Evolutionary conservation across 306 rosid genomes (phyloP).

Genomic region (Glycine soja): DNA sequence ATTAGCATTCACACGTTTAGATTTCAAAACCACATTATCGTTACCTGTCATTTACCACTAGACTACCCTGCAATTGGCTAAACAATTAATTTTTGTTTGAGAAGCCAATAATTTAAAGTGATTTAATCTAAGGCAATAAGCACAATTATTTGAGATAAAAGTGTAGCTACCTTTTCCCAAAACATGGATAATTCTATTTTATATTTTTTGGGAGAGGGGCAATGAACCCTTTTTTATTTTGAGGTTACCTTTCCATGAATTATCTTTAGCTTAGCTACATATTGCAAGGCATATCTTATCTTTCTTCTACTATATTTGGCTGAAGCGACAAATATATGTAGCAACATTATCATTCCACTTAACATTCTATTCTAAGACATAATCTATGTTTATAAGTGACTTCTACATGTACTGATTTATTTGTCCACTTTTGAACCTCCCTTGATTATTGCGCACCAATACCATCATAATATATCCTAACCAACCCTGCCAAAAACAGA

Average conservation of each 20-base stretch:
- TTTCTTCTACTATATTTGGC: neutral
- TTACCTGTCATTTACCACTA: neutral
- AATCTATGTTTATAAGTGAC: neutral
- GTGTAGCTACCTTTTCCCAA: too few species aligned
- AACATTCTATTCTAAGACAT: neutral
- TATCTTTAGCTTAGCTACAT: neutral
- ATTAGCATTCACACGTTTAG: neutral
- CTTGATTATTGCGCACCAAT: neutral
- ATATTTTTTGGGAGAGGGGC: neutral
- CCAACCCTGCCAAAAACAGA: constrained; percentile 40
- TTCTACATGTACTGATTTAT: neutral
- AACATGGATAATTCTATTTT: neutral
- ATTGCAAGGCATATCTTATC: neutral
- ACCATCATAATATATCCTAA: neutral
- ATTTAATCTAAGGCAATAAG: neutral
- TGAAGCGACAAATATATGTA: neutral
- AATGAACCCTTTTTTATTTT: neutral
- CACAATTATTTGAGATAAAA: constrained; percentile 8
- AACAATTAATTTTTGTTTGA: neutral
- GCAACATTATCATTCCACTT: constrained; percentile 16
- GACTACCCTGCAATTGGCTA: neutral
- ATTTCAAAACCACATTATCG: neutral
- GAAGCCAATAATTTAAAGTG: neutral
- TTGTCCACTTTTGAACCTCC: neutral
- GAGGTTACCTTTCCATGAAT: neutral